Base-by-base conservation (phyloP, 306 rosid genomes). In the Fragaria ananassa region DNA sequence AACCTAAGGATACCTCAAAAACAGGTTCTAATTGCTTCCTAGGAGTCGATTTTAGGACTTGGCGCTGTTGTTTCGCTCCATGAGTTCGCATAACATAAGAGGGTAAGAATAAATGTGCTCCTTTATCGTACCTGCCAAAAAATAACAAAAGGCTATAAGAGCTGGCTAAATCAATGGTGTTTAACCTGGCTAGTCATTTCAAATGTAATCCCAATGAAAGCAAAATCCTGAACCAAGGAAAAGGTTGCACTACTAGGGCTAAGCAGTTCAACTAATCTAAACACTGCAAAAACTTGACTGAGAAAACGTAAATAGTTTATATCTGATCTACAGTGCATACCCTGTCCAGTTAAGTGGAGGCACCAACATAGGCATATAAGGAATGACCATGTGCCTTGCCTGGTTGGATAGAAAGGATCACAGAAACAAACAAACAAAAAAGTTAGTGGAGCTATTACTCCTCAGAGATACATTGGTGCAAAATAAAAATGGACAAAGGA, bases 371-470 rank as follows among this genome's bases (percentile, higher is more conserved):
- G 99, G 99, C 99, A 92, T 92, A 81, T 95, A 92, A 42, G 97
- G 98, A 79, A 95, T 90, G 85, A 95, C 96, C 91, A 90, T 90
- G 91, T 95, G 97, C 81, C 92, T 87, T 76, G 99, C 99, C 99
- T 95, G 96, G 80, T 70, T 74, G 45, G 42, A 68, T 41, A 78
- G 4, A 83, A 68, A 76, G 82, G 66, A 64, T 35, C 46, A 34
- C 15, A 15, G 11, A 63, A 34, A 63, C 4, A 54, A 11, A 41
- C 8, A 60, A 27, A 60, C 4, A 31, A 15, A 63, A 34, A 81
- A 19, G 51, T 63, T 51, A 25, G 75, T 27, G 73, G 47, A 41
- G 74, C 76, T 74, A 76, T 76, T 74, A 65, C 9, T 63, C 77
- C 67, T 63, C 80, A 46, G 39, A 51, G 74, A 77, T 64, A 23